A percentile compares a stretch with the other conserved stretches of the same genome.
These are phyloP conservation scores for Pyronema omphalodes DNA, from an alignment of 495 filamentous ascomycete species.

Conservation along the genomic window DNA sequence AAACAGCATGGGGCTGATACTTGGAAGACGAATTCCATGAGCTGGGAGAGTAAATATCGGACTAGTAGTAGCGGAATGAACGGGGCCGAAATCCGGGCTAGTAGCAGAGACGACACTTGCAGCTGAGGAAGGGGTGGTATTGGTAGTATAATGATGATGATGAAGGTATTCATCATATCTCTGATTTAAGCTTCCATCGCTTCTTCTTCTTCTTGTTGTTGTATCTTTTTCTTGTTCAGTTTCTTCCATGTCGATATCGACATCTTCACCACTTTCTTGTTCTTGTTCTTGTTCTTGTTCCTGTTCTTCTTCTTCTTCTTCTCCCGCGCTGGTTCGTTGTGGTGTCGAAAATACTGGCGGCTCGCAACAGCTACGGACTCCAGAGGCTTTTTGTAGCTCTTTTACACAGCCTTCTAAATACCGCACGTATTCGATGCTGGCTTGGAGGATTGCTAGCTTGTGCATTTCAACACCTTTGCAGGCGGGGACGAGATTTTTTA, in stretches of 20 bases:
- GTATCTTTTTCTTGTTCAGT: not conserved
- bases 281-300: slow-evolving; percentile 25
- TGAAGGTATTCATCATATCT: not conserved
- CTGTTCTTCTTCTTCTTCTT: slow-evolving; percentile 23
- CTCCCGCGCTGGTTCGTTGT: not conserved
- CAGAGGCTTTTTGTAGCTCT: slow-evolving; percentile 52
- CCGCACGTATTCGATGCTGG: slow-evolving; percentile 89
- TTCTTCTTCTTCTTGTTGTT: not conserved
- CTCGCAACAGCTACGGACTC: slow-evolving; percentile 5
- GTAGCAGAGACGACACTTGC: not conserved
- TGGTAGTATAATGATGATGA: not conserved
- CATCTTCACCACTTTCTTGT: slow-evolving; percentile 14
- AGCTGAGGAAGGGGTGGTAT: not conserved
- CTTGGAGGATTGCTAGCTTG: slow-evolving; percentile 90
- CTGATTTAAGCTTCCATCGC: not conserved
- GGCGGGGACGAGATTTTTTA: slow-evolving; percentile 92
- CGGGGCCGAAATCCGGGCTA: not conserved
- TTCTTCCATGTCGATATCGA: slow-evolving; percentile 12
- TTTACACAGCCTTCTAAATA: slow-evolving; percentile 81
- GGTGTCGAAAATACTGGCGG: slow-evolving; percentile 5
- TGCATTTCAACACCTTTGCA: slow-evolving; percentile 90
- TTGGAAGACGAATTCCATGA: slow-evolving; percentile 12
- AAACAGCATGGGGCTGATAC: slow-evolving; percentile 30
- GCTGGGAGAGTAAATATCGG: slow-evolving; percentile 21
- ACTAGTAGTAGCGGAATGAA: slow-evolving; percentile 7